phyloP scores from a whole-genome alignment of 768 basidiomycete species.

The Suillus bovinus region DNA sequence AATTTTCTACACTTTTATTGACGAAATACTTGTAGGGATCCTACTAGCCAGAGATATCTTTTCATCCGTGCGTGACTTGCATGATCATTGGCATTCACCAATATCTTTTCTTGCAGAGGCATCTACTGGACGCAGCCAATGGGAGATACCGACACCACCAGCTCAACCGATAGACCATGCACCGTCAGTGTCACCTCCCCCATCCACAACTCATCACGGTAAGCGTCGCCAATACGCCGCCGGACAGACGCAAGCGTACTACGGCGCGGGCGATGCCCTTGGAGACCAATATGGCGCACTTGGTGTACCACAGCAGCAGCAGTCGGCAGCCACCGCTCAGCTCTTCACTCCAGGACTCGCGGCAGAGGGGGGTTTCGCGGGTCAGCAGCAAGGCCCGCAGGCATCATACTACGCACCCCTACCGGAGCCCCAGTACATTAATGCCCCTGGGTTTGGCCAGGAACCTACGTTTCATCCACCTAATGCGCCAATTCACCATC shows the following conservation, averaged over 20 bases:
- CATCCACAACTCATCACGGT: constrained; percentile 41
- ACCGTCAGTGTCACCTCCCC: constrained; percentile 45
- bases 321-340: constrained; percentile 44
- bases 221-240: constrained; percentile 94
- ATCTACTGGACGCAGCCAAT: constrained; percentile 80
- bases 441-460: constrained; percentile 45
- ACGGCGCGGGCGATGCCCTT: constrained; percentile 48
- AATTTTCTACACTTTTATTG: not conserved
- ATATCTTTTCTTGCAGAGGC: constrained; percentile 56
- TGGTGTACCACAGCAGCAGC: constrained; percentile 38
- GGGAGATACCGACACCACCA: constrained; percentile 71
- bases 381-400: constrained; percentile 47
- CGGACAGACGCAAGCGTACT: constrained; percentile 90
- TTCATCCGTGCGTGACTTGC: constrained; percentile 73
- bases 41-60: constrained; percentile 75
- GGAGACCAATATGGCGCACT: constrained; percentile 43
- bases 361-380: constrained; percentile 64
- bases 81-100: constrained; percentile 11
- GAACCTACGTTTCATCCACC: constrained; percentile 41
- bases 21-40: constrained; percentile 59
- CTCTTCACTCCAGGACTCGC: constrained; percentile 87
- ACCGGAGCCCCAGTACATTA: constrained; percentile 45
- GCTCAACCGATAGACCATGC: constrained; percentile 40
- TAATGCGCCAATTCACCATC: constrained; percentile 49
- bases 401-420: constrained; percentile 51